These are phyloP conservation scores for Ogataea naganishii DNA, from an alignment of 805 yeast genomes.

Conservation along the genomic window DNA sequence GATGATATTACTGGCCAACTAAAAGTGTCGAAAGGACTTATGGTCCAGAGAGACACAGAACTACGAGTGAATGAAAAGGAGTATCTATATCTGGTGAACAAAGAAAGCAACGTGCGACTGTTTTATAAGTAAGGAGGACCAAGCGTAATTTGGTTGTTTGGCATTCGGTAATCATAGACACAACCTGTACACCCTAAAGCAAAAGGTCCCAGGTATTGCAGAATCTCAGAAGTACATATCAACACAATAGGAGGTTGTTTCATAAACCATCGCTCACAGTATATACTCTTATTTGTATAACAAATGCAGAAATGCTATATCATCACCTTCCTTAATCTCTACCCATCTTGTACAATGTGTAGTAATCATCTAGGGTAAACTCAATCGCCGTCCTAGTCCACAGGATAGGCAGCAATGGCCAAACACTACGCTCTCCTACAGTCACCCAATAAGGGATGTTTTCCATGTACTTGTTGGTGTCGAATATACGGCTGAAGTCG, in stretches of 20 bases:
- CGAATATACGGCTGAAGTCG: conserved; percentile 71
- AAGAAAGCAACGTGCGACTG: conserved; percentile 40
- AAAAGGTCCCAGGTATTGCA: too few relatives aligned
- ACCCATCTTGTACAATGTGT: conserved; percentile 25
- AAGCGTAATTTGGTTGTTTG: too few relatives aligned
- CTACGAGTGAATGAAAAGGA: conserved; percentile 56
- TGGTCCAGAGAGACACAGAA: too few relatives aligned
- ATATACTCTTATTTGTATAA: not conserved
- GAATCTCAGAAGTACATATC: too few relatives aligned
- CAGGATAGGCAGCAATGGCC: conserved; percentile 82
- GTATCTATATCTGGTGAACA: conserved; percentile 49
- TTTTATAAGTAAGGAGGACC: conserved; percentile 36
- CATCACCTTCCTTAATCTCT: not conserved
- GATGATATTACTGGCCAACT: conserved; percentile 73
- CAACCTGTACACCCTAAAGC: too few relatives aligned
- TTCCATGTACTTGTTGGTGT: conserved; percentile 57
- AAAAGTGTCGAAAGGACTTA: conserved; percentile 48
- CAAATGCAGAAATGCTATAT: not conserved
- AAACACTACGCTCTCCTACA: conserved; percentile 86
- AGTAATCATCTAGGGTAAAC: conserved; percentile 74
- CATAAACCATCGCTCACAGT: too few relatives aligned
- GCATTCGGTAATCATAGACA: too few relatives aligned
- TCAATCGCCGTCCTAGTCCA: conserved; percentile 89
- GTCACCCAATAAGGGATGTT: conserved; percentile 84
- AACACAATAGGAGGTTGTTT: too few relatives aligned